Base-by-base conservation (phyloP, 345 rosid genomes). In the Brassica rapa region DNA sequence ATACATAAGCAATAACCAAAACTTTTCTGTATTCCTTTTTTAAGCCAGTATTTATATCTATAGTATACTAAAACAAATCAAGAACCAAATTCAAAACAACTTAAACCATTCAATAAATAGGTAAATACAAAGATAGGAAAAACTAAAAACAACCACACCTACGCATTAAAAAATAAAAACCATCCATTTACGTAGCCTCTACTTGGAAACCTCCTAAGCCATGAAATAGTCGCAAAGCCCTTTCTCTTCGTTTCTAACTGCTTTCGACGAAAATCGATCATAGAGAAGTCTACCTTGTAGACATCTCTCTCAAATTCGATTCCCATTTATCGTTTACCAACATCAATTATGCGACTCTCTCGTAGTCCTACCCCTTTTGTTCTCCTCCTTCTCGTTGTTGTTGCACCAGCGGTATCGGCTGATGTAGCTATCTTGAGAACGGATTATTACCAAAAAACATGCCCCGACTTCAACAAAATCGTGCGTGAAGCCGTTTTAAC, bases 381-480 rank as follows among this genome's bases (percentile, higher is more conserved):
- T 74, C 37, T 80, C 57, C 1, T 74, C 12, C 14, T 39, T 27
- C 37, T 80, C 9, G n/a, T 49, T 9, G 19, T 68, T 16, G 65
- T 4, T 3, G 61, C 66, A 61, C 57, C 78, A 74, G 27, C 72
- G 6, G 56, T 78, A 37, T 66, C 25, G 12, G 77, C 67, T 32
- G 75, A 77, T 9, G 33, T 60, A 24, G 77, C 85, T 30, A 32
- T 69, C 21, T 85, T 88, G 46, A 68, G 79, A 33, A 27, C 71
- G 0, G 82, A 84, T 30, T 89, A 84, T 80, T 89, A 89, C 85
- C 84, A 82, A 16, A 49, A 70, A 8, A 70, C 91, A 11, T 89
- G 93, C 23, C 93, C 93, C 0, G 82, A 84, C 55, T 89, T 89
- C 29, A 51, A 71, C 24, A 73, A 61, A 0, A 87, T 87, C 37